Percentiles rank a stretch among this genome's conserved stretches.
Conservation (phyloP, 176 grass and related monocot genomes). For the Stipa capillata region DNA sequence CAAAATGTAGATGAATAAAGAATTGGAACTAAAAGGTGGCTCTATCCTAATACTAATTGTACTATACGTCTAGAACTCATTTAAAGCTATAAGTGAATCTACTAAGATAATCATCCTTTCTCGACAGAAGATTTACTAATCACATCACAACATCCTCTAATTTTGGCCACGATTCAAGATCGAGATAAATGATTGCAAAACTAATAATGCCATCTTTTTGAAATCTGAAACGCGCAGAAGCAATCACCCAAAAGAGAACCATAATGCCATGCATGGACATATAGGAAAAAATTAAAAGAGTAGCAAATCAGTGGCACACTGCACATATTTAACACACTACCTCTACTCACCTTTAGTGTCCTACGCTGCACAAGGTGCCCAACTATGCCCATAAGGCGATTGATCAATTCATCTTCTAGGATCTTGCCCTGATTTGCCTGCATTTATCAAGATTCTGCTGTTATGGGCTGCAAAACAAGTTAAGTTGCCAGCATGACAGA, state of each 20-base stretch:
- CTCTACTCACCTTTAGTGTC: constrained; percentile 63
- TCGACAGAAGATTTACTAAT: background rate
- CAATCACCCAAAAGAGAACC: background rate
- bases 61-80: background rate
- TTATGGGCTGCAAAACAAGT: background rate
- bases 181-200: background rate
- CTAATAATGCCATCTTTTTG: background rate
- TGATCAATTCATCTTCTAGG: constrained; percentile 55
- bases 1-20: background rate
- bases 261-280: background rate
- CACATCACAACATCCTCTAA: constrained; percentile 6
- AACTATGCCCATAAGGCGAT: constrained; percentile 72
- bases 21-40: background rate
- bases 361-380: constrained; percentile 76
- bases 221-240: background rate
- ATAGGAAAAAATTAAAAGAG: constrained; percentile 10
- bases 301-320: background rate
- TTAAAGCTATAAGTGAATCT: background rate
- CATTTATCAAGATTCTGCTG: background rate
- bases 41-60: background rate
- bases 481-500: background rate
- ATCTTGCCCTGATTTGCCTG: constrained; percentile 67
- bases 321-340: background rate
- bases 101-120: background rate
- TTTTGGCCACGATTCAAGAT: background rate